phyloP scores from a whole-genome alignment of 306 rosid genomes.

The Abrus pulchellus region DNA sequence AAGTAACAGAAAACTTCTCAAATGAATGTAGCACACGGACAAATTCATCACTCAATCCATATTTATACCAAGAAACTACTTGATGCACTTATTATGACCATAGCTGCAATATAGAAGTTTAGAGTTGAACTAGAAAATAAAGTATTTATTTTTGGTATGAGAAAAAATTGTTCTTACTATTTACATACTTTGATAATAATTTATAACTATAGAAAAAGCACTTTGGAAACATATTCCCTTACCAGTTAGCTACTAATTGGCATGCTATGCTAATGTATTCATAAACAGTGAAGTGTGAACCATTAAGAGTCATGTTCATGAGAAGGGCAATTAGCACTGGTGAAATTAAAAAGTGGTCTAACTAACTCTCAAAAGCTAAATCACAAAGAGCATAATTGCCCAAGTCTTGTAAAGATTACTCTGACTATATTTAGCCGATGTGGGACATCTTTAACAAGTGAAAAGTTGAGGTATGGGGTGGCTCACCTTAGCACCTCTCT shows the following conservation, averaged over 20 bases:
- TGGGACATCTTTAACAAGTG: too few relatives aligned
- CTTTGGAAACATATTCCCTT: neutral
- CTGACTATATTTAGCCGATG: too few relatives aligned
- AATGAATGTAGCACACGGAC: neutral
- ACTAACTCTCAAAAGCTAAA: too few relatives aligned
- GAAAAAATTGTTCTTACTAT: neutral
- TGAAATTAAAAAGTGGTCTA: too few relatives aligned
- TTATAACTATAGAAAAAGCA: neutral
- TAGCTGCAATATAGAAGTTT: conserved; percentile 18
- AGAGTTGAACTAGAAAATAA: neutral
- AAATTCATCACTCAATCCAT: neutral
- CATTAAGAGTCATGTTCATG: conserved; percentile 21
- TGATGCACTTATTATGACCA: neutral
- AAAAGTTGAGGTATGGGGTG: neutral
- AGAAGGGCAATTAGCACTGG: too few relatives aligned
- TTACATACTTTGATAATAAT: neutral
- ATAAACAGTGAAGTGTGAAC: neutral
- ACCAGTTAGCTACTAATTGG: neutral
- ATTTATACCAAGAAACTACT: neutral
- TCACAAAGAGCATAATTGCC: too few relatives aligned
- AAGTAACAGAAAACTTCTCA: neutral
- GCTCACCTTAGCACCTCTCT: conserved; percentile 85
- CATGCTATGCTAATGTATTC: neutral
- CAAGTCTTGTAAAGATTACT: too few relatives aligned
- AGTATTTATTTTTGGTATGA: neutral